Conservation (phyloP, 2,329 filamentous ascomycete species). For the Phialemonium atrogriseum region DNA sequence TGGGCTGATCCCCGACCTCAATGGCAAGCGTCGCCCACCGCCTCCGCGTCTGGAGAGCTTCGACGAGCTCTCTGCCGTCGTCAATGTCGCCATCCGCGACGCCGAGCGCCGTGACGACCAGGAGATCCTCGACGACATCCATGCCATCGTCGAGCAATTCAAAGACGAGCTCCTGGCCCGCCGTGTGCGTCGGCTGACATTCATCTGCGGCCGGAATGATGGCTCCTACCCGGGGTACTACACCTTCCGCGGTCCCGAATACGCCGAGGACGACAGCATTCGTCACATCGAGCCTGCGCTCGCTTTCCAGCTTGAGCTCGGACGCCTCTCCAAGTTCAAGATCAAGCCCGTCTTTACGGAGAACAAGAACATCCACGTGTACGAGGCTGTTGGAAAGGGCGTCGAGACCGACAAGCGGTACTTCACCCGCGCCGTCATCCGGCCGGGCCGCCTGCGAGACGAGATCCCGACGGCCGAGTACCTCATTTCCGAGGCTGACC, state of each 20-base stretch:
- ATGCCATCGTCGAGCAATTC: conserved; percentile 66
- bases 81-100: conserved; percentile 87
- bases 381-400: conserved; percentile 91
- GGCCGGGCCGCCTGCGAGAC: conserved; percentile 87
- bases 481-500: conserved; percentile 92
- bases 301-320: conserved; percentile 97
- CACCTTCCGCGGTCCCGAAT: conserved; percentile 90
- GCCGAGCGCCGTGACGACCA: conserved; percentile 75
- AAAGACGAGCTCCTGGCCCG: conserved; percentile 77
- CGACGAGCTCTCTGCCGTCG: conserved; percentile 82
- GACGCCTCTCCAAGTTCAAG: conserved; percentile 89
- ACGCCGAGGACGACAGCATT: conserved; percentile 88
- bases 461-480: conserved; percentile 99
- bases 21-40: conserved; percentile 59
- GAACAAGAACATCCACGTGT: conserved; percentile 98
- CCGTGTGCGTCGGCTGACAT: conserved; percentile 81
- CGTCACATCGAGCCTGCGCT: conserved; percentile 94
- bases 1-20: conserved; percentile 64
- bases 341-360: conserved; percentile 98
- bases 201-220: conserved; percentile 92
- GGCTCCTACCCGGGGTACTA: conserved; percentile 95
- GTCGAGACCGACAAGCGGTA: conserved; percentile 96
- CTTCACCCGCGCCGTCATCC: conserved; percentile 93
- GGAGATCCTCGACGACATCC: conserved; percentile 70
- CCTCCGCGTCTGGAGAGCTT: conserved; percentile 46